Evolutionary conservation across 805 yeast genomes (phyloP), one percentile per base, ranked within the genome.

Genomic region (Pichia thaimueangensis): DNA sequence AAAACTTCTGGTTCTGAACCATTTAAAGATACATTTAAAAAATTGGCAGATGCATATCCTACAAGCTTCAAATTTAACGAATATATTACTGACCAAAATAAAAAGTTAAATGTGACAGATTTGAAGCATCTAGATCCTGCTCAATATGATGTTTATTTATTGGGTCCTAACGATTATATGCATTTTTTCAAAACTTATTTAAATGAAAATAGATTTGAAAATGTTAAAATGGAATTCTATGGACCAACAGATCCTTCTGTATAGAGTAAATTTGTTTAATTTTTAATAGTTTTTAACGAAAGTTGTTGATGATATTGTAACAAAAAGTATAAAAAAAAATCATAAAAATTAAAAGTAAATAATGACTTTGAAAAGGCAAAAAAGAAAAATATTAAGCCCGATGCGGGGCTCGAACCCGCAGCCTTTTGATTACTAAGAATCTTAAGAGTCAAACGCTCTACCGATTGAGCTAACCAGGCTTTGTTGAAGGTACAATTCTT

Each of bases 141-240:
- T 19, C 45, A 41, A 1, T 39, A 47, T 39, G 64, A 60, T 13
- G 55, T 62, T 16, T 67, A 65, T 48, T 35, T 64, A 27, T 47
- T 64, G 24, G 71, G 71, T 10, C 70, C 71, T 19, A 51, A 51
- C 23, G 48, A 42, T 5, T 67, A 62, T 42, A 64, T 64, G 68
- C 49, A 47, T 11, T 49, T 49, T 24, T 58, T 65, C 21, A 52
- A 47, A 20, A 45, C 37, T 3, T 52, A 51, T n/a, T 54, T 66
- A 37, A 46, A 33, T 13, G 32, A 31, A 8, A 49, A 47, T 9
- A 58, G 58, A 29, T 36, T 45, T 17, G 15, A 31, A 10, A 42
- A 52, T 23, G 46, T 64, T 20, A 42, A 52, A 25, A 45, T 56
- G 16, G 70, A 65, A 48, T 55, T 51, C 37, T 65, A 63, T 45